Percentiles rank a stretch among this genome's conserved stretches.
These are phyloP conservation scores for Carallia brachiata DNA, from an alignment of 345 rosid genomes.

Conservation along the genomic window DNA sequence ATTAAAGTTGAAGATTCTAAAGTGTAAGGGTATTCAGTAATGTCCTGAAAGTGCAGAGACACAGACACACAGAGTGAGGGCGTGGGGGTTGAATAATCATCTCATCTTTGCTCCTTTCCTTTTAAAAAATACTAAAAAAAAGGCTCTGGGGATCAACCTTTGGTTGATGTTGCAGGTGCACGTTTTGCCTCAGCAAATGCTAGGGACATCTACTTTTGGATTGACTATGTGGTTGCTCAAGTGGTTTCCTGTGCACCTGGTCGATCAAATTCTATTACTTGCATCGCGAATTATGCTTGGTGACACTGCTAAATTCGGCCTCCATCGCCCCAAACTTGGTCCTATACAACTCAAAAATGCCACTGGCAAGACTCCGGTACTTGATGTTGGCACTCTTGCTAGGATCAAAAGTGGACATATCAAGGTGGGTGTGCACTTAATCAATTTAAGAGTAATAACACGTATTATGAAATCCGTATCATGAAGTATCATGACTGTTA, in stretches of 20 bases:
- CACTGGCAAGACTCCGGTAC: slow-evolving; percentile 83
- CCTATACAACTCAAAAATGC: slow-evolving; percentile 66
- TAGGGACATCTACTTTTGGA: slow-evolving; percentile 80
- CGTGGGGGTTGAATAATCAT: not conserved
- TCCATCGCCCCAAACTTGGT: slow-evolving; percentile 66
- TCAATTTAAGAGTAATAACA: too few relatives aligned
- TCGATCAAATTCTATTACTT: slow-evolving; percentile 57
- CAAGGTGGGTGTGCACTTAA: slow-evolving; percentile 42
- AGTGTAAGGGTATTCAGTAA: not conserved
- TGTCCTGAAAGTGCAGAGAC: not conserved
- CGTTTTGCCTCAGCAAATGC: slow-evolving; percentile 84
- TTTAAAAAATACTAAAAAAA: not conserved
- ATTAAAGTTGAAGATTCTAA: not conserved
- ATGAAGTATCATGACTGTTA: too few relatives aligned
- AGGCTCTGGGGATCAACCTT: slow-evolving; percentile 11
- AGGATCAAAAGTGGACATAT: slow-evolving; percentile 66
- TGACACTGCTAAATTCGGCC: slow-evolving; percentile 55
- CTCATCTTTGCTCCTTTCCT: not conserved
- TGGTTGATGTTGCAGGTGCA: slow-evolving; percentile 54
- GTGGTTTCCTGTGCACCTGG: slow-evolving; percentile 66
- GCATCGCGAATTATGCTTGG: slow-evolving; percentile 59
- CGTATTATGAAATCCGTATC: too few relatives aligned
- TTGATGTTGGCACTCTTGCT: slow-evolving; percentile 73
- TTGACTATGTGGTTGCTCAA: slow-evolving; percentile 69
- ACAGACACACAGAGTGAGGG: not conserved